These are phyloP conservation scores for Diaporthe ampelina DNA, from an alignment of 2,329 filamentous ascomycete species.

Conservation along the genomic window DNA sequence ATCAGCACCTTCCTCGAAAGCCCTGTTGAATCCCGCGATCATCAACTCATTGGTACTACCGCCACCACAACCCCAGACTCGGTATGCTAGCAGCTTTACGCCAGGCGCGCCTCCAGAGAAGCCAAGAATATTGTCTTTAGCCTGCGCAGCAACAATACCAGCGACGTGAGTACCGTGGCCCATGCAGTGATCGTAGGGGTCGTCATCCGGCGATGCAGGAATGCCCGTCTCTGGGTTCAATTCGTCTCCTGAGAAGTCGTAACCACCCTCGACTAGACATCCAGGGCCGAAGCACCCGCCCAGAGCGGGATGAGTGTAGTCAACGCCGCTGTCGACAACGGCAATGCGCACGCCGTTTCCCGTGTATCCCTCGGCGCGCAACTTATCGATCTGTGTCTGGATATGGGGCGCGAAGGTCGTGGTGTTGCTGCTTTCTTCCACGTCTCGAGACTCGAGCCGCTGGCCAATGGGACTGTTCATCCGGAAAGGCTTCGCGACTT, in stretches of 20 bases:
- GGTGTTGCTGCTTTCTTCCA: background rate
- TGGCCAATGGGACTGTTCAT: background rate
- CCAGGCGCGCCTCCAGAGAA: slow-evolving; percentile 52
- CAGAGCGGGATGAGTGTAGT: slow-evolving; percentile 56
- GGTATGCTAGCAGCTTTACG: slow-evolving; percentile 52
- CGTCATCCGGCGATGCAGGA: slow-evolving; percentile 47
- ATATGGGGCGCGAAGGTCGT: slow-evolving; percentile 15
- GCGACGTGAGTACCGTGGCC: slow-evolving; percentile 50
- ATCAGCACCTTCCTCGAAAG: slow-evolving; percentile 18
- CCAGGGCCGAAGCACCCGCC: slow-evolving; percentile 57
- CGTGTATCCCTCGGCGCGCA: slow-evolving; percentile 11
- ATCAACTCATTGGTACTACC: slow-evolving; percentile 29
- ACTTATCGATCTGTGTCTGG: slow-evolving; percentile 23
- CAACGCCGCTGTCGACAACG: slow-evolving; percentile 53
- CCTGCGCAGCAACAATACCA: slow-evolving; percentile 16
- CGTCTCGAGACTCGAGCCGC: background rate
- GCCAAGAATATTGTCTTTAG: background rate
- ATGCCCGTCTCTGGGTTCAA: slow-evolving; percentile 45
- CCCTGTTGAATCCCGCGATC: slow-evolving; percentile 27
- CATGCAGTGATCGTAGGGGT: slow-evolving; percentile 50
- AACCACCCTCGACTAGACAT: slow-evolving; percentile 53
- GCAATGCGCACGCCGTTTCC: slow-evolving; percentile 19
- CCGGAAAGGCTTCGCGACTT: background rate
- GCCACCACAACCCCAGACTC: slow-evolving; percentile 46
- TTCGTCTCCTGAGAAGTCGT: slow-evolving; percentile 54